Evolutionary conservation across 495 filamentous ascomycete species (phyloP), one percentile per base, ranked within the genome.

Genomic region (Niebla homalea): DNA sequence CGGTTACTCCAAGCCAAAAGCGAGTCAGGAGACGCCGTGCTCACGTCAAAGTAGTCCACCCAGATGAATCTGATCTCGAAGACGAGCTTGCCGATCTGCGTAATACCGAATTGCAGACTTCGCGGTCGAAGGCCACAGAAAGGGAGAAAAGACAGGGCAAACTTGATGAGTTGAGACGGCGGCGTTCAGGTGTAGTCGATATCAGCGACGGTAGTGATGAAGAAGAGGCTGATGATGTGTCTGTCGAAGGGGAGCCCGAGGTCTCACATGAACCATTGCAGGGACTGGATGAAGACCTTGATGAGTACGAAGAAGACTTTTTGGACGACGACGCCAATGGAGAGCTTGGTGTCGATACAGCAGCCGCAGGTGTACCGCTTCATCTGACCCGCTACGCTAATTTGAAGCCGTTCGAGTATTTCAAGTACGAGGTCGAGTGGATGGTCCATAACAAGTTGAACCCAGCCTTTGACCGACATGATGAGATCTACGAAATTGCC

Each of bases 371-470:
- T 3, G 79, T 90, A 2, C 88, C 88, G 0, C 67, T 93, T 10
- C 68, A 87, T 56, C 88, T 87, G 59, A 85, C 79, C 2, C 60
- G 68, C 12, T 74, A 83, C 43, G 70, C 76, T 0, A 77, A 82
- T 54, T 81, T 80, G 53, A 80, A 85, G 38, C 62, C 81, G 0
- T 81, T 82, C 47, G 81, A 87, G 26, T 80, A 89, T 50, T 94
- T 95, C 67, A 78, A 78, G 36, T 76, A 81, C 56, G 85, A 77
- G 0, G 70, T 95, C 0, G 84, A 87, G 62, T 94, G 86, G 86
- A 80, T 90, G 64, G 79, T 94, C 2, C 78, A 80, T 48, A 81
- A 78, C 57, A 79, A 82, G 52, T 67, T 95, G 37, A 83, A 90
- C 55, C 86, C 86, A 2, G 79, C 74, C 0, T 93, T 90, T 56